These are phyloP conservation scores for Boletus smithii DNA, from an alignment of 1,284 basidiomycete genomes.

Conservation along the genomic window DNA sequence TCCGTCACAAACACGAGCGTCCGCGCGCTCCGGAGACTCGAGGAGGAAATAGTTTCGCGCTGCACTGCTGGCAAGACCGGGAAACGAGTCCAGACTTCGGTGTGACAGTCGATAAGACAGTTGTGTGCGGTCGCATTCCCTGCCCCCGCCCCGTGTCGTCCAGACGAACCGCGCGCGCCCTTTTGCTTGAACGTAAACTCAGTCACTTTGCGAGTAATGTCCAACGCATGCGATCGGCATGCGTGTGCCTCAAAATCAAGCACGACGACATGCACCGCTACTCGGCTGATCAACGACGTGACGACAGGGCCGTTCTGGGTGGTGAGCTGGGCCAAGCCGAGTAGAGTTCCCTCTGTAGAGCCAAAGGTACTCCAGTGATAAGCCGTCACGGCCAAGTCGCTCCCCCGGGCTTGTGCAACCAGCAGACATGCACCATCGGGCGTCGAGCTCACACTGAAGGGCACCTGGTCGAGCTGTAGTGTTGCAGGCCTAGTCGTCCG, in stretches of 20 bases:
- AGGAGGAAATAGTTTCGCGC: constrained; percentile 43
- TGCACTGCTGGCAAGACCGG: constrained; percentile 56
- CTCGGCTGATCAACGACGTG: constrained; percentile 45
- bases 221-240: constrained; percentile 43
- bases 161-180: constrained; percentile 10
- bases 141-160: constrained; percentile 16
- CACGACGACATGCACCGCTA: constrained; percentile 41
- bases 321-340: constrained; percentile 9
- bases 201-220: constrained; percentile 52
- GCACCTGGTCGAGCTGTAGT: constrained; percentile 18
- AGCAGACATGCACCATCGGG: constrained; percentile 55
- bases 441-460: constrained; percentile 34
- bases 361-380: constrained; percentile 29
- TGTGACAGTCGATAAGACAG: constrained; percentile 52
- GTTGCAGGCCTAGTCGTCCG: constrained; percentile 19
- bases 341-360: constrained; percentile 18
- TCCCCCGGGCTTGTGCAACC: constrained; percentile 27
- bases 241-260: constrained; percentile 33
- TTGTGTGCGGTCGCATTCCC: constrained; percentile 37
- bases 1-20: constrained; percentile 47
- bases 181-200: constrained; percentile 53
- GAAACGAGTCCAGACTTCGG: constrained; percentile 63
- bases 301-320: constrained; percentile 18
- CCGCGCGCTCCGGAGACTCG: constrained; percentile 29
- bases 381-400: constrained; percentile 11